Base-by-base conservation (phyloP, 768 basidiomycete genomes). In the Hortiboletus campestris region DNA sequence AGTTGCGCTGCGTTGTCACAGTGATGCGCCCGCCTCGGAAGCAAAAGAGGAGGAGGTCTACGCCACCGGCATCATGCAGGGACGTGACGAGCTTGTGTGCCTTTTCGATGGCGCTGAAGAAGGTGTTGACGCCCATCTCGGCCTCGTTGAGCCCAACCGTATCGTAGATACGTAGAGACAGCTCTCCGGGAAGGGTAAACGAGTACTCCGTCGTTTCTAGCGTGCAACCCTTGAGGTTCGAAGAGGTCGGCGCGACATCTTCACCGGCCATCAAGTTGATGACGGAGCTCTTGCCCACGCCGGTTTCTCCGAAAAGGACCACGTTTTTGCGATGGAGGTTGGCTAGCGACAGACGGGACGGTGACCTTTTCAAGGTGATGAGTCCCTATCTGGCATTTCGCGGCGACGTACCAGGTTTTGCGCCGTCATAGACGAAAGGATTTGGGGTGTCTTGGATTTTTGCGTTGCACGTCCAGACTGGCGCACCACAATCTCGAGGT, bases 21-120 rank as follows among this genome's bases (percentile, higher is more conserved):
- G 62, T 63, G 35, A 63, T n/a, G 7, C 62, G 40, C 1, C 45
- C 46, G 1, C 20, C 46, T 16, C 47, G 35, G 28, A 63, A 20
- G 38, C 62, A 63, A 45, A 63, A 63, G 2, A 63, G 34, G 17
- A 63, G 53, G 28, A 63, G 56, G 19, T 63, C 53, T 35, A 63
- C 36, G 10, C 61, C 62, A 17, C 62, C 61, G 0, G 38, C 31
- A 8, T 38, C 0, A 6, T 49, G 42, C 7, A 63, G 12, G 25
- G 42, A 35, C 10, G 29, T n/a, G 11, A 63, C 5, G 17, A 63
- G 57, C 25, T 39, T 1, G 7, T 63, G 29, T 0, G 61, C 60
- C 8, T 62, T 62, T 17, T 46, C 48, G 35, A 62, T 56, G 17
- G 60, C 49, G 2, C 42, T 41, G 20, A 57, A 8, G 25, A 57